These are phyloP conservation scores for Arthrobotrys entomopaga DNA, from an alignment of 2,329 filamentous ascomycete species.

Conservation along the genomic window DNA sequence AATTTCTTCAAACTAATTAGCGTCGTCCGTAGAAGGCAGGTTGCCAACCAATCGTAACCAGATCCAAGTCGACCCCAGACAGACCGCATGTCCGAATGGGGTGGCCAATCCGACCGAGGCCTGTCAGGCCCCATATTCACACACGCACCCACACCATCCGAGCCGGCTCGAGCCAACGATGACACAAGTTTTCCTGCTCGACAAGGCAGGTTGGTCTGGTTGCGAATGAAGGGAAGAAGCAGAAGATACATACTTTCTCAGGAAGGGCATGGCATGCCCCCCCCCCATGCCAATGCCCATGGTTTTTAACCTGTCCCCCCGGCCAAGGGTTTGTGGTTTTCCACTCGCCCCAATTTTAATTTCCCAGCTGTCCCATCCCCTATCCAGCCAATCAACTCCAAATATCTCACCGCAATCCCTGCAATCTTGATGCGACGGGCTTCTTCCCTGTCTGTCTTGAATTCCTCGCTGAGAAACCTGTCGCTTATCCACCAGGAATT, in stretches of 20 bases:
- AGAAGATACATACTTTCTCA: no score
- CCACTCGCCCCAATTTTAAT: slow-evolving; percentile 39
- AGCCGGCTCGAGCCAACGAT: not conserved
- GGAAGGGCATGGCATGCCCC: not conserved
- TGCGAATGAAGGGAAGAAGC: not conserved
- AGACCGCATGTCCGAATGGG: not conserved
- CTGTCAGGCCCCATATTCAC: slow-evolving; percentile 21
- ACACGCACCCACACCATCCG: no score
- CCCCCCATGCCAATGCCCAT: slow-evolving; percentile 36
- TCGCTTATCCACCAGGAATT: slow-evolving; percentile 45
- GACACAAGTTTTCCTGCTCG: slow-evolving; percentile 33
- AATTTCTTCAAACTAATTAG: slow-evolving; percentile 1
- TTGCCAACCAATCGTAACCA: slow-evolving; percentile 31
- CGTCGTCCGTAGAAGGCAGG: slow-evolving; percentile 20
- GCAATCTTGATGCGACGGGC: slow-evolving; percentile 40
- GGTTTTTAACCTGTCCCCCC: not conserved
- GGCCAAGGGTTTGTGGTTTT: slow-evolving; percentile 32
- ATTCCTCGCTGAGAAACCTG: slow-evolving; percentile 26
- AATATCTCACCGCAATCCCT: slow-evolving; percentile 54
- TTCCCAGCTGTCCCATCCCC: slow-evolving; percentile 48
- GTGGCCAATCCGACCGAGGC: slow-evolving; percentile 10
- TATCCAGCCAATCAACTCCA: slow-evolving; percentile 51
- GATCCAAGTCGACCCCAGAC: slow-evolving; percentile 6
- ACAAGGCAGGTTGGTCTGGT: slow-evolving; percentile 42
- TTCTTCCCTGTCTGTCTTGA: slow-evolving; percentile 11